Evolutionary conservation across 106 monocot species (phyloP), one percentile per base, ranked within the genome.

Genomic region (Gastrodia elata): DNA sequence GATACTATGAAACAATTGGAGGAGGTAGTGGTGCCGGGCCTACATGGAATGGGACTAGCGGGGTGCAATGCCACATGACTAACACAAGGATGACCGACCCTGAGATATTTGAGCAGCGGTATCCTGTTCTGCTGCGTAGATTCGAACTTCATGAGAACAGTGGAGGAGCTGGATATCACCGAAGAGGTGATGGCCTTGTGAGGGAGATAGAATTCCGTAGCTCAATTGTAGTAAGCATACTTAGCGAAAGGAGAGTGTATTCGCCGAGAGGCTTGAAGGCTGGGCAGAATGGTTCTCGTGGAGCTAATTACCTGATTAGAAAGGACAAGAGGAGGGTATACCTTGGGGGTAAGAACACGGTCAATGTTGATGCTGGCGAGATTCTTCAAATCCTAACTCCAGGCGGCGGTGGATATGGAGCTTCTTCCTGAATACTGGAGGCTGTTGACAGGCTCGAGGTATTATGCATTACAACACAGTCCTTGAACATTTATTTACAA

Each of bases 61-160:
- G 86, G 27, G 88, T 97, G 16, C 97, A 97, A 67, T 97, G 97
- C 70, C 97, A 97, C 76, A 97, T 97, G 97, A 97, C 97, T 8
- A 97, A 97, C 72, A 97, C 97, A 1, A 74, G 93, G 72, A 97
- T 97, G 88, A 97, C 93, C 6, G 96, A 97, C 57, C 96, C 96
- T 2, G 96, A 97, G 68, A 93, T 97, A 4, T 90, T 97, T 28
- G 92, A 97, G 84, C 97, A 93, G 76, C 76, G 97, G 14, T 97
- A 90, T 71, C 97, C 97, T 4, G 97, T 97, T 22, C 65, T 84
- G 38, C 69, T 97, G 26, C 89, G 84, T 26, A 84, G 58, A 55
- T 97, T 97, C 65, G 90, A 83, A 18, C 71, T 93, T 2, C 77
- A 93, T 8, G 90, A 86, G 43, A 83, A 82, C 34, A 97, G 97